Conservation (phyloP, 1,139 yeast species). For the Hemisphaericaspora xylofermentans region DNA sequence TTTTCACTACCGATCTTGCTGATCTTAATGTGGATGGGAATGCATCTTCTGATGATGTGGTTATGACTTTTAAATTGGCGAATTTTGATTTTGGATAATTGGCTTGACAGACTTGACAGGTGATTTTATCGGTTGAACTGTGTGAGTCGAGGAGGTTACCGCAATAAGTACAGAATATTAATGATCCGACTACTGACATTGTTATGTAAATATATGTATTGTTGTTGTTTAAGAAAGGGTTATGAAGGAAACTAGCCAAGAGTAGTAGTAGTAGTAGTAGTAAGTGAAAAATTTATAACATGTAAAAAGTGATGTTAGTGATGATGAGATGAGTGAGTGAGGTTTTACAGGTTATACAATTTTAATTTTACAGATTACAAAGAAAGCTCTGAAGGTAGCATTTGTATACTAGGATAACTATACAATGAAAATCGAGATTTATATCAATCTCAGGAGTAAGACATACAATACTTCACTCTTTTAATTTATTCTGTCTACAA, state of each 20-base stretch:
- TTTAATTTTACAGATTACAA: not conserved
- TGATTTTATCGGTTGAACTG: slow-evolving; percentile 46
- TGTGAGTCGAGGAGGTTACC: slow-evolving; percentile 83
- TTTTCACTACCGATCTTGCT: slow-evolving; percentile 87
- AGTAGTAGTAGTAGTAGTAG: no score
- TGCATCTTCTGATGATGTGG: slow-evolving; percentile 84
- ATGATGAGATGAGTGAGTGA: no score
- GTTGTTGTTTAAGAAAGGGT: not conserved
- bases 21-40: slow-evolving; percentile 83
- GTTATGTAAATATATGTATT: not conserved
- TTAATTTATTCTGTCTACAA: no score
- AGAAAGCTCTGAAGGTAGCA: no score
- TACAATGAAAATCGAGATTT: not conserved
- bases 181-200: slow-evolving; percentile 94
- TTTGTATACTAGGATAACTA: not conserved
- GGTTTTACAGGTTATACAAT: not conserved
- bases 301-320: no score
- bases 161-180: slow-evolving; percentile 91
- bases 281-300: no score
- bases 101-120: slow-evolving; percentile 68
- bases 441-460: not conserved
- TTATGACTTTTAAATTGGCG: slow-evolving; percentile 78
- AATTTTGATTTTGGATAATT: slow-evolving; percentile 59
- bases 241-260: no score
- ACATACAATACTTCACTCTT: no score